Conservation (phyloP, 352 stramenopile species). For the Globisporangium nodosum region DNA sequence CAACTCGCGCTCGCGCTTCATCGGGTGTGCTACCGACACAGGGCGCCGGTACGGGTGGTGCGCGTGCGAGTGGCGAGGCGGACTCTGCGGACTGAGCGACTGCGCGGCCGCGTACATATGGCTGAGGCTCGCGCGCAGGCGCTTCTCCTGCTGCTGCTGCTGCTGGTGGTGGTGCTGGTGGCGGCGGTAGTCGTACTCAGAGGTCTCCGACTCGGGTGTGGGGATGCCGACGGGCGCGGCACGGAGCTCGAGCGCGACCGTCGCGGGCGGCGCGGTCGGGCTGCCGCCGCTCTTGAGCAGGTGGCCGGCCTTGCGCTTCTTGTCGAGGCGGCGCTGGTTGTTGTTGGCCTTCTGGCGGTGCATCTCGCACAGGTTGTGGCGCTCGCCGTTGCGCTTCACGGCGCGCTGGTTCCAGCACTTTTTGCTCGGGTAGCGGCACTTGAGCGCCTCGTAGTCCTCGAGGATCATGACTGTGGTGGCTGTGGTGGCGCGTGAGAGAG, state of each 20-base stretch:
- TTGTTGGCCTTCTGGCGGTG: conserved; percentile 80
- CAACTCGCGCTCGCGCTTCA: conserved; percentile 2
- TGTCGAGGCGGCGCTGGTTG: conserved; percentile 77
- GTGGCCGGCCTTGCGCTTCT: conserved; percentile 58
- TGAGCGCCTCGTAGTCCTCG: conserved; percentile 22
- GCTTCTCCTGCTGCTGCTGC: conserved; percentile 10
- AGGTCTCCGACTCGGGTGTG: neutral
- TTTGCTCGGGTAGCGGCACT: conserved; percentile 81
- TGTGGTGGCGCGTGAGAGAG: neutral
- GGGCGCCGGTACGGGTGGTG: neutral
- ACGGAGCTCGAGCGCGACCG: neutral
- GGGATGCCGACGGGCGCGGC: no score
- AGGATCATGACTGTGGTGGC: conserved; percentile 2
- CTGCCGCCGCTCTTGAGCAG: conserved; percentile 3
- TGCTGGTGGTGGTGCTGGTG: neutral
- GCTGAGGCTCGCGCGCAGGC: conserved; percentile 8
- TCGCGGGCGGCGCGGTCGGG: neutral
- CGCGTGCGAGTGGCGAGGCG: neutral
- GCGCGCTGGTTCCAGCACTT: conserved; percentile 76
- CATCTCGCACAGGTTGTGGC: conserved; percentile 83
- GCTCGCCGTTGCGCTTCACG: conserved; percentile 77
- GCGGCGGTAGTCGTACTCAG: conserved; percentile 10
- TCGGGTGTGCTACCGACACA: neutral
- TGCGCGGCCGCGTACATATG: conserved; percentile 10
- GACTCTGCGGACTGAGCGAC: conserved; percentile 9